phyloP scores from a whole-genome alignment of 106 monocot species.

The Allium fistulosum region DNA sequence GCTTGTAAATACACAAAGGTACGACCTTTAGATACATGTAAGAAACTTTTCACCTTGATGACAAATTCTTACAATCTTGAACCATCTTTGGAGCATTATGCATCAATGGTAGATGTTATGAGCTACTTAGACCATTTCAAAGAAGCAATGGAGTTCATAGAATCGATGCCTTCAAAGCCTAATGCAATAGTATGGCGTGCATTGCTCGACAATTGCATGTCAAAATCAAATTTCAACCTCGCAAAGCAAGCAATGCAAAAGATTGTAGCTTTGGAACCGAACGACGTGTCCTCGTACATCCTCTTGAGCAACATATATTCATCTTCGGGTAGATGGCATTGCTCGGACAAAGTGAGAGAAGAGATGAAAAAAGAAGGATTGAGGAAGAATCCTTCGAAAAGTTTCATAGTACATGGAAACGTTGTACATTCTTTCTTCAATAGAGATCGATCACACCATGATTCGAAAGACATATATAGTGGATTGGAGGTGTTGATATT shows the following conservation, averaged over 20 bases:
- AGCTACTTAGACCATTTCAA: constrained; percentile 50
- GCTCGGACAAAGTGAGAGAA: constrained; percentile 65
- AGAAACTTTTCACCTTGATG: constrained; percentile 48
- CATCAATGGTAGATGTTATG: constrained; percentile 54
- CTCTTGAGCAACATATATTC: constrained; percentile 76
- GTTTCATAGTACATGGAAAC: constrained; percentile 53
- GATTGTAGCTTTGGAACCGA: constrained; percentile 47
- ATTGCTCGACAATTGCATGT: constrained; percentile 47
- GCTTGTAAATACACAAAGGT: constrained; percentile 51
- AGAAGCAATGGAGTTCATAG: constrained; percentile 53
- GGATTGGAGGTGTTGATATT: constrained; percentile 72
- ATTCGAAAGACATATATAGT: constrained; percentile 59
- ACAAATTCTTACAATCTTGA: constrained; percentile 22
- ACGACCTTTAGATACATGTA: constrained; percentile 40
- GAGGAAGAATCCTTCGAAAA: constrained; percentile 56
- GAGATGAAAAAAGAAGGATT: constrained; percentile 73
- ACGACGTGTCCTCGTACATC: constrained; percentile 48
- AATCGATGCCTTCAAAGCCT: constrained; percentile 48
- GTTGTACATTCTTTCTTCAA: constrained; percentile 54
- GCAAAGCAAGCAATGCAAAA: constrained; percentile 28
- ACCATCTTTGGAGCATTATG: constrained; percentile 66
- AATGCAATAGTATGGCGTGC: constrained; percentile 55
- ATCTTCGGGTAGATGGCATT: constrained; percentile 82
- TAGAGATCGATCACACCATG: constrained; percentile 66
- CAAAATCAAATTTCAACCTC: constrained; percentile 26